Conservation (phyloP, 441 rosid species). For the Populus tomentosa region DNA sequence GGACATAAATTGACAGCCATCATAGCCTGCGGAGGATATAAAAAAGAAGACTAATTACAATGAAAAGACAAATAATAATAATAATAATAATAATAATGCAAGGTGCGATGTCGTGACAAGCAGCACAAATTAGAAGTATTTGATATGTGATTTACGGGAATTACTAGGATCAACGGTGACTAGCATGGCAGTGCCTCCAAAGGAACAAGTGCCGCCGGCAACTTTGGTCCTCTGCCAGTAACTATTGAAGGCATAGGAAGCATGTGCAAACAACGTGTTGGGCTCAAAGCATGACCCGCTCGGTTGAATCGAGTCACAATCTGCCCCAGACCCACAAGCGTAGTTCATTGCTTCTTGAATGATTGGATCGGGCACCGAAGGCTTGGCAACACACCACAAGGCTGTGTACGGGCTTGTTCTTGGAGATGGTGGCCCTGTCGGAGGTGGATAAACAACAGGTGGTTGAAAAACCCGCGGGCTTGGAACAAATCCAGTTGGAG, state of each 20-base stretch:
- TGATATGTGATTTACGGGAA: slow-evolving; percentile 12
- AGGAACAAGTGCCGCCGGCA: slow-evolving; percentile 76
- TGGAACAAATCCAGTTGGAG: slow-evolving; percentile 39
- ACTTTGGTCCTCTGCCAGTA: slow-evolving; percentile 79
- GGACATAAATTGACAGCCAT: slow-evolving; percentile 61
- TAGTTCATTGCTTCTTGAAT: slow-evolving; percentile 89
- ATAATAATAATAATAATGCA: too few species aligned
- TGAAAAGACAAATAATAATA: too few species aligned
- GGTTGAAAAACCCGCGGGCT: slow-evolving; percentile 53
- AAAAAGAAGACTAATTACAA: background rate
- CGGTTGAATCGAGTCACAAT: slow-evolving; percentile 63
- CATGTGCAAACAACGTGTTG: slow-evolving; percentile 66
- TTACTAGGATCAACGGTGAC: slow-evolving; percentile 90
- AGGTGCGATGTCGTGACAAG: background rate
- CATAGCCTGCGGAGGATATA: slow-evolving; percentile 41
- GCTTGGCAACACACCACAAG: slow-evolving; percentile 90
- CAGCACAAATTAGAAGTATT: slow-evolving; percentile 25
- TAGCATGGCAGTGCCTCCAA: slow-evolving; percentile 92
- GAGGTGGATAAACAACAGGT: slow-evolving; percentile 75
- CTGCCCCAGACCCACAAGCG: slow-evolving; percentile 86
- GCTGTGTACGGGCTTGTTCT: slow-evolving; percentile 33
- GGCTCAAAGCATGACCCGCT: slow-evolving; percentile 74
- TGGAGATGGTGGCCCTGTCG: slow-evolving; percentile 59
- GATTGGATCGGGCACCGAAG: slow-evolving; percentile 85
- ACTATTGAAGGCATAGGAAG: slow-evolving; percentile 87